A percentile compares a stretch with the other conserved stretches of the same genome.
phyloP scores from a whole-genome alignment of 225 moss, liverwort and hornwort genomes.

The Pleurozium schreberi region DNA sequence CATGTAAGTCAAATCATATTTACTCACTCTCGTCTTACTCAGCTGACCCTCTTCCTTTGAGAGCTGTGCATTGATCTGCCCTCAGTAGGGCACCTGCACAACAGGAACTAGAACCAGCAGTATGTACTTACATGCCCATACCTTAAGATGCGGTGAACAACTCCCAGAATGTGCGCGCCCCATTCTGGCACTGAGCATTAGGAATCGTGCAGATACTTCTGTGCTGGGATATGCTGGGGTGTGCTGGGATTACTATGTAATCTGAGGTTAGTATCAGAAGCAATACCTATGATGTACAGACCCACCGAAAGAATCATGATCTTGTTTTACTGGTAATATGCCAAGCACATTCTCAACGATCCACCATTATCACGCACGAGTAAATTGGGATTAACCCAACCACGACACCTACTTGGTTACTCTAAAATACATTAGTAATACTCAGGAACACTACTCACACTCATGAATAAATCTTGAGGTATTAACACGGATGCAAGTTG shows the following conservation, averaged over 20 bases:
- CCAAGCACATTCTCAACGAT: constrained; percentile 9
- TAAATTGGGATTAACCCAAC: neutral
- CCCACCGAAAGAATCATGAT: constrained; percentile 21
- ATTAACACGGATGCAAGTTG: neutral
- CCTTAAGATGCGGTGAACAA: constrained; percentile 26
- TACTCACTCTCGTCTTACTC: constrained; percentile 50
- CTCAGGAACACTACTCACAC: neutral
- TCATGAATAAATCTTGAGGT: neutral
- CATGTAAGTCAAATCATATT: constrained; percentile 89
- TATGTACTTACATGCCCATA: constrained; percentile 57
- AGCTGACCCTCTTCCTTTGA: constrained; percentile 55
- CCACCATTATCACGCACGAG: neutral
- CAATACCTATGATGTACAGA: constrained; percentile 35
- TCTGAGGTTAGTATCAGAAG: constrained; percentile 37
- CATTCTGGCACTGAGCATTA: constrained; percentile 43
- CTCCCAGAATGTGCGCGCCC: constrained; percentile 40
- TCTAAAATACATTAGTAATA: neutral
- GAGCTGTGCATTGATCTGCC: constrained; percentile 36
- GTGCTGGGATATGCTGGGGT: constrained; percentile 35
- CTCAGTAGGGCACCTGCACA: constrained; percentile 86
- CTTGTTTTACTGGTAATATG: neutral
- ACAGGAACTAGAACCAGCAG: constrained; percentile 71
- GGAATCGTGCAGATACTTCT: constrained; percentile 34
- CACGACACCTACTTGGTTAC: neutral
- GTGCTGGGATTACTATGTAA: constrained; percentile 38